phyloP scores from a whole-genome alignment of 495 filamentous ascomycete species.

The Xylaria venustula region DNA sequence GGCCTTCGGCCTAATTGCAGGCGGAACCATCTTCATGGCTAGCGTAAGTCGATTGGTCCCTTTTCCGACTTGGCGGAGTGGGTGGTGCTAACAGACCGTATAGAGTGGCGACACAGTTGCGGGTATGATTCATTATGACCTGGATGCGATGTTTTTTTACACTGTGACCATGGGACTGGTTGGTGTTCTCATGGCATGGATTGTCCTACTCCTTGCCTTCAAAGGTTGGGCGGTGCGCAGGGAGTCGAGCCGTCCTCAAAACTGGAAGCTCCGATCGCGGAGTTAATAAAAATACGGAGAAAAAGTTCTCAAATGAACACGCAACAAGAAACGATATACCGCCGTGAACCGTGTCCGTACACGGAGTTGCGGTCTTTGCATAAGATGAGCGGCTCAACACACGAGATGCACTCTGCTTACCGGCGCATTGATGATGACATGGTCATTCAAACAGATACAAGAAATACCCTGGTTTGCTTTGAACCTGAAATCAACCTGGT shows the following conservation, averaged over 20 bases:
- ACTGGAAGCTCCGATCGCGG: slow-evolving; percentile 18
- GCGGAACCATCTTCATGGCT: slow-evolving; percentile 90
- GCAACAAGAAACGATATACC: not conserved
- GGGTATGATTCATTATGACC: slow-evolving; percentile 70
- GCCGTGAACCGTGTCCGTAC: not conserved
- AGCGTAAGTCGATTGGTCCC: slow-evolving; percentile 58
- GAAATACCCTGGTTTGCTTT: slow-evolving; percentile 1
- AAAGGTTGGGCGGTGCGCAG: slow-evolving; percentile 83
- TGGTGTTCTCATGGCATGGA: slow-evolving; percentile 83
- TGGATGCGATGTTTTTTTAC: slow-evolving; percentile 89
- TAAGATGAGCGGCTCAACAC: slow-evolving; percentile 4
- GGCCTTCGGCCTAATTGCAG: slow-evolving; percentile 82
- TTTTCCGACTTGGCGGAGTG: not conserved
- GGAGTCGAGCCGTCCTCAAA: slow-evolving; percentile 38
- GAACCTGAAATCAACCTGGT: not conserved
- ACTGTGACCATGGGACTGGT: slow-evolving; percentile 84
- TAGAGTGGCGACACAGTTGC: slow-evolving; percentile 70
- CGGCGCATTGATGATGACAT: slow-evolving; percentile 1
- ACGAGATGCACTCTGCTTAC: slow-evolving; percentile 3
- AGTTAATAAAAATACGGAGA: not conserved
- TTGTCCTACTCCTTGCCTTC: slow-evolving; percentile 72
- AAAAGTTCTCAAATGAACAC: too few species aligned
- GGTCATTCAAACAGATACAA: not conserved
- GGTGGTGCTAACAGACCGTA: too few species aligned
- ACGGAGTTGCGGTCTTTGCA: slow-evolving; percentile 1